A percentile compares a stretch with the other conserved stretches of the same genome.
Conservation (phyloP, 768 basidiomycete species). For the Sarcodon sp. region DNA sequence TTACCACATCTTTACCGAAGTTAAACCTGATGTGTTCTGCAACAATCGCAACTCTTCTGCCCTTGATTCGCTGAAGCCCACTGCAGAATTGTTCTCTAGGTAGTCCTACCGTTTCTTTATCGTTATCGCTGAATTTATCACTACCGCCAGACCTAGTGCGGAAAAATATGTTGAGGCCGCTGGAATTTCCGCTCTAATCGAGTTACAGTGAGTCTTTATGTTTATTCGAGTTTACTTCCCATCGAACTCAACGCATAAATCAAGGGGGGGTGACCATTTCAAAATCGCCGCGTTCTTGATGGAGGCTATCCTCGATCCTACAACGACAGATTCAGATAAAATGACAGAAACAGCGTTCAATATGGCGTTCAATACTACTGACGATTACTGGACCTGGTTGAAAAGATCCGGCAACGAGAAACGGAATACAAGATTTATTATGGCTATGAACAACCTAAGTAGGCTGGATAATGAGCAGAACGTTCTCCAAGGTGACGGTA, state of each 20-base stretch:
- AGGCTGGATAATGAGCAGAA: too few species aligned
- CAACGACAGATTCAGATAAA: slow-evolving; percentile 6
- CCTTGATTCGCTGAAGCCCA: slow-evolving; percentile 13
- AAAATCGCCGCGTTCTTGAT: slow-evolving; percentile 10
- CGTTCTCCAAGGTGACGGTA: too few species aligned
- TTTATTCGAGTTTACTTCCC: not conserved
- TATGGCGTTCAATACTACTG: slow-evolving; percentile 9
- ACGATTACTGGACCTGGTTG: slow-evolving; percentile 10
- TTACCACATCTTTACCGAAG: slow-evolving; percentile 16
- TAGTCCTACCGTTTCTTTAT: too few species aligned
- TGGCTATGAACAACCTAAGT: slow-evolving; percentile 11
- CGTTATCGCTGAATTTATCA: too few species aligned
- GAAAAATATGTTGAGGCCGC: slow-evolving; percentile 11
- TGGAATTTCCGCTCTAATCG: slow-evolving; percentile 11
- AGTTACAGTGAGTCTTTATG: slow-evolving; percentile 2
- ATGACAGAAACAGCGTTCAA: slow-evolving; percentile 9
- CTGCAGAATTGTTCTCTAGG: slow-evolving; percentile 6
- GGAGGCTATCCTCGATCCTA: slow-evolving; percentile 10
- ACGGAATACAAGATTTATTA: slow-evolving; percentile 10
- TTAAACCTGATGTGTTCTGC: slow-evolving; percentile 13
- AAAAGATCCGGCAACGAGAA: slow-evolving; percentile 13
- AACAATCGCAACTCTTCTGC: slow-evolving; percentile 14
- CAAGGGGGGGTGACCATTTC: slow-evolving; percentile 9
- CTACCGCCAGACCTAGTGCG: not conserved
- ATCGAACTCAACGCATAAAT: not conserved